Base-by-base conservation (phyloP, 805 yeast genomes). In the Pichia membranifaciens region DNA sequence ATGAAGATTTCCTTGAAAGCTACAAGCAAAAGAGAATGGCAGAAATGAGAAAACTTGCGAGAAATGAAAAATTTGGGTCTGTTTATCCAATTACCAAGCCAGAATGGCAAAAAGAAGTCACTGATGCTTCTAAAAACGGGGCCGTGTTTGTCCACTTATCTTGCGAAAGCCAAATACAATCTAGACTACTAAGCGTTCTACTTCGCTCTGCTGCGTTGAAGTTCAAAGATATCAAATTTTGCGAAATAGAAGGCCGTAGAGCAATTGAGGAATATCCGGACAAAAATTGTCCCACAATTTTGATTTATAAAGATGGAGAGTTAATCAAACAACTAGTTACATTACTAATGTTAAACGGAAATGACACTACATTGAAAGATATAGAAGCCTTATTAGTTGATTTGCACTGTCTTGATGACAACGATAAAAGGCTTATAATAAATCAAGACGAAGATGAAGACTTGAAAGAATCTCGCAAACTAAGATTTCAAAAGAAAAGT, bases 261-360 rank as follows among this genome's bases (percentile, higher is more conserved):
- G 96, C 97, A 44, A 84, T 90, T 54, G 98, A 91, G 59, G 82
- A 83, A 60, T 93, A 90, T 64, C 97, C 99, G 2, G 91, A 87
- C 22, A 63, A 75, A 29, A 90, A 87, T 69, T 85, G 96, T 57
- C 99, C 99, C 2, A 93, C 99, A 0, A 69, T 93, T 7, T 73
- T 93, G 43, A 77, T 93, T 0, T 93, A 93, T 65, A 77, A 78
- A 58, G 78, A 87, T 47, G 84, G 83, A 25, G 81, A 87, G 53
- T 90, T 95, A 8, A 69, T 82, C 21, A 84, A 82, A 61, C 97
- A 93, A 61, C 78, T 71, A 57, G 78, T 93, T 10, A 91, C 98
- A 0, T 71, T 91, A 58, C 75, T 84, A 4, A 80, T 83, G 56
- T 61, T 93, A 40, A 96, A 96, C 9, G 99, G 99, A 3, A 84